Conservation (phyloP, 2,329 filamentous ascomycete genomes). For the Raffaelea deltoideospora region DNA sequence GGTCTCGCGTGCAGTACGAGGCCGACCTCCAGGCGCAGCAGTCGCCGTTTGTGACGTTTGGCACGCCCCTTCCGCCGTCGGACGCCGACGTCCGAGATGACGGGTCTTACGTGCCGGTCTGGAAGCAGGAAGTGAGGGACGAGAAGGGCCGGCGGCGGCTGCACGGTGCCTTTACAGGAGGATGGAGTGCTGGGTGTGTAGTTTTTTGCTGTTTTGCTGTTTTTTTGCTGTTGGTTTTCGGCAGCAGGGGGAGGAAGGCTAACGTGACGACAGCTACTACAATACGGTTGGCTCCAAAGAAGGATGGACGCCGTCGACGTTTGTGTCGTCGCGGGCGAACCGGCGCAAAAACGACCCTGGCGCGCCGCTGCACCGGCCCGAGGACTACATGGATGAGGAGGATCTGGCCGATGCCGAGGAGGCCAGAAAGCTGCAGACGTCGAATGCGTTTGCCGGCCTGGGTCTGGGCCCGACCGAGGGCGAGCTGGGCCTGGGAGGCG, state of each 20-base stretch:
- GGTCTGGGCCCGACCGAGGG: constrained; percentile 42
- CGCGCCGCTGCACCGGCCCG: constrained; percentile 43
- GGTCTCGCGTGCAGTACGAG: constrained; percentile 65
- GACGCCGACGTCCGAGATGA: constrained; percentile 71
- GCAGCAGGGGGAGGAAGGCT: background rate
- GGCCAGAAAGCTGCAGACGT: constrained; percentile 57
- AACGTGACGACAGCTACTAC: constrained; percentile 56
- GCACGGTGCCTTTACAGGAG: constrained; percentile 92
- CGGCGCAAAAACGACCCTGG: constrained; percentile 54
- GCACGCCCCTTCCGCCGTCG: constrained; percentile 67
- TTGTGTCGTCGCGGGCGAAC: constrained; percentile 75
- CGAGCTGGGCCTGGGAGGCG: no score
- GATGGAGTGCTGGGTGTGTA: constrained; percentile 83
- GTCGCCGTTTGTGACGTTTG: constrained; percentile 64
- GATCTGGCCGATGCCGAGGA: constrained; percentile 80
- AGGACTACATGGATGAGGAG: constrained; percentile 98
- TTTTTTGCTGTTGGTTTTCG: background rate
- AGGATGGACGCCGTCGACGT: constrained; percentile 86
- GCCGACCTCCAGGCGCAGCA: constrained; percentile 51
- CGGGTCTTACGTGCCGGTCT: constrained; percentile 84
- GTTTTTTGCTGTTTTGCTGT: background rate
- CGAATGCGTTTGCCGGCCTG: constrained; percentile 58
- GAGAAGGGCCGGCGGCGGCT: constrained; percentile 80
- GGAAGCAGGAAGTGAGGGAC: constrained; percentile 96
- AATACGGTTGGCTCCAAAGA: constrained; percentile 98